These are phyloP conservation scores for Suhomyces anneliseae DNA, from an alignment of 1,139 yeast genomes.

Conservation along the genomic window DNA sequence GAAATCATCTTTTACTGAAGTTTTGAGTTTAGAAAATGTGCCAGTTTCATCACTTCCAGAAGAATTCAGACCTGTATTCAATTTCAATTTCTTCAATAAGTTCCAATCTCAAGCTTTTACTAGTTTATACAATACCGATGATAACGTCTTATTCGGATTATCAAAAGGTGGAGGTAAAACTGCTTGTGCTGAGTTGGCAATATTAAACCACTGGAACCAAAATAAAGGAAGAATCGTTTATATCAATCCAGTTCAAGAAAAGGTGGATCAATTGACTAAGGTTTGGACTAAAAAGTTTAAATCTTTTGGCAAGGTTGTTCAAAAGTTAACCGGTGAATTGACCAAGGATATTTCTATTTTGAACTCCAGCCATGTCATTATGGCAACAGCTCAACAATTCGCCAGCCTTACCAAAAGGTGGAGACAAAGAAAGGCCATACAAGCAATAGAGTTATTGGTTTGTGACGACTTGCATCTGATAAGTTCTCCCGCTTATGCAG, in stretches of 20 bases:
- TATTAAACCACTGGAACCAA: constrained; percentile 68
- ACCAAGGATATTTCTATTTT: constrained; percentile 54
- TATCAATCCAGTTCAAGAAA: constrained; percentile 59
- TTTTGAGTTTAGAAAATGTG: constrained; percentile 51
- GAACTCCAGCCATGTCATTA: constrained; percentile 61
- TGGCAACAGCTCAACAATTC: constrained; percentile 80
- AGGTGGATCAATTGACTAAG: constrained; percentile 45
- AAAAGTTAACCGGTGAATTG: constrained; percentile 63
- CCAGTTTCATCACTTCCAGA: constrained; percentile 49
- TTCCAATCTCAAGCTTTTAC: constrained; percentile 73
- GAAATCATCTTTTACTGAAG: constrained; percentile 61
- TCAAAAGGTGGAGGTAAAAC: constrained; percentile 80
- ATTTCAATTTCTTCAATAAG: constrained; percentile 57
- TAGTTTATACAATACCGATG: constrained; percentile 57
- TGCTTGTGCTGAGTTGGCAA: constrained; percentile 67
- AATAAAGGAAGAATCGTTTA: constrained; percentile 63
- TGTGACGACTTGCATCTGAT: constrained; percentile 76
- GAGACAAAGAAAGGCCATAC: constrained; percentile 73
- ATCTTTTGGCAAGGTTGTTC: constrained; percentile 47
- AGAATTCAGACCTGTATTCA: constrained; percentile 48
- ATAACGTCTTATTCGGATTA: constrained; percentile 64
- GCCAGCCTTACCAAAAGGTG: constrained; percentile 74
- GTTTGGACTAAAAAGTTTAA: constrained; percentile 55
- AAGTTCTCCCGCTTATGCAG: constrained; percentile 32
- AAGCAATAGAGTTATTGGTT: constrained; percentile 64